phyloP scores from a whole-genome alignment of 2,329 filamentous ascomycete species.

The Xylaria sp. region DNA sequence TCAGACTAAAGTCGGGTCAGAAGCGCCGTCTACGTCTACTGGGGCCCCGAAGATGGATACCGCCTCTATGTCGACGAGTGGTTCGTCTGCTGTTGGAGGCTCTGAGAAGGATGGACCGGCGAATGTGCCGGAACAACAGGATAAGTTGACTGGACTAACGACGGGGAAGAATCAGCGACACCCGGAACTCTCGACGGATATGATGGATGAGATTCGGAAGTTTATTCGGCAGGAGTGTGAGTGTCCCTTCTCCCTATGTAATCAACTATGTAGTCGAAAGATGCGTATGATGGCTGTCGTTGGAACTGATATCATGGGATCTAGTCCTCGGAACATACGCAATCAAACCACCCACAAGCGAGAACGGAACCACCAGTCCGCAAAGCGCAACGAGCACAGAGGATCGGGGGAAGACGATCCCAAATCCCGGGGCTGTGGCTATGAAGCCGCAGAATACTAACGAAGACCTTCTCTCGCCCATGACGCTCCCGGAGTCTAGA shows the following conservation, averaged over 20 bases:
- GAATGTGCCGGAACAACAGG: constrained; percentile 1
- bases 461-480: constrained; percentile 7
- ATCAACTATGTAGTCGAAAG: background rate
- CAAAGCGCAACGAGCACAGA: background rate
- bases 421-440: background rate
- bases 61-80: background rate
- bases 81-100: background rate
- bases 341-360: background rate
- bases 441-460: constrained; percentile 6
- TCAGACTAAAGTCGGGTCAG: constrained; percentile 4
- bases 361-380: constrained; percentile 3
- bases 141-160: background rate
- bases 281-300: background rate
- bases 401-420: constrained; percentile 1
- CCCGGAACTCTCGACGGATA: constrained; percentile 8
- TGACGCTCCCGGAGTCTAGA: background rate
- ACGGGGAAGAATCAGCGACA: background rate
- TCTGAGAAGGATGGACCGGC: background rate
- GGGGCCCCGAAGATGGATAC: background rate
- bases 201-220: constrained; percentile 20
- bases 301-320: background rate
- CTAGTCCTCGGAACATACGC: constrained; percentile 13
- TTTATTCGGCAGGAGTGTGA: constrained; percentile 20
- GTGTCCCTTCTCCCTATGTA: background rate
- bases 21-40: background rate